phyloP scores from a whole-genome alignment of 306 rosid genomes.

The Myrica gale region DNA sequence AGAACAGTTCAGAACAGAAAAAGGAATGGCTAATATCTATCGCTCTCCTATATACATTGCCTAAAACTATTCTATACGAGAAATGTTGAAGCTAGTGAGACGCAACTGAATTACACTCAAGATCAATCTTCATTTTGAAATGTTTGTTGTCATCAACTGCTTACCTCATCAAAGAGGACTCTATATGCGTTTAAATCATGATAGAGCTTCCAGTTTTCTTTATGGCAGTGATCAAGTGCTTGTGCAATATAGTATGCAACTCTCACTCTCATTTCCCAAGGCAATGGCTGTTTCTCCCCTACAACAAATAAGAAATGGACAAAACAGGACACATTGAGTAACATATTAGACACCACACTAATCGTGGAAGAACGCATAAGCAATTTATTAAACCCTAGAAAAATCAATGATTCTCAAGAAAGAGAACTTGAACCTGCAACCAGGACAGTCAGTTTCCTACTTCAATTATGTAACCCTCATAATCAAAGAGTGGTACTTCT shows the following conservation, averaged over 20 bases:
- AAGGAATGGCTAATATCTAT: not conserved
- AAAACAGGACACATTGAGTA: too few relatives aligned
- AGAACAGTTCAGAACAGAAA: not conserved
- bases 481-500: too few relatives aligned
- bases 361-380: not conserved
- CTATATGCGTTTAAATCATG: slow-evolving; percentile 89
- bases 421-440: not conserved
- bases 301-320: slow-evolving; percentile 16
- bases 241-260: slow-evolving; percentile 82
- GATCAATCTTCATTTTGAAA: slow-evolving; percentile 1
- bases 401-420: not conserved
- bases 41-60: not conserved
- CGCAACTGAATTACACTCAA: not conserved
- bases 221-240: slow-evolving; percentile 82
- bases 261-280: slow-evolving; percentile 95
- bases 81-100: not conserved
- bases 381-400: not conserved
- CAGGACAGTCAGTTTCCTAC: not conserved
- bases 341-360: too few relatives aligned
- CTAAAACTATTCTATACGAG: not conserved
- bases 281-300: slow-evolving; percentile 95
- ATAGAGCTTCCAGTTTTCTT: slow-evolving; percentile 75
- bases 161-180: slow-evolving; percentile 86
- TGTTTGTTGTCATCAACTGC: slow-evolving; percentile 4
- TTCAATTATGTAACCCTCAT: not conserved